These are phyloP conservation scores for Penicillium fimorum DNA, from an alignment of 495 filamentous ascomycete species.

Conservation along the genomic window DNA sequence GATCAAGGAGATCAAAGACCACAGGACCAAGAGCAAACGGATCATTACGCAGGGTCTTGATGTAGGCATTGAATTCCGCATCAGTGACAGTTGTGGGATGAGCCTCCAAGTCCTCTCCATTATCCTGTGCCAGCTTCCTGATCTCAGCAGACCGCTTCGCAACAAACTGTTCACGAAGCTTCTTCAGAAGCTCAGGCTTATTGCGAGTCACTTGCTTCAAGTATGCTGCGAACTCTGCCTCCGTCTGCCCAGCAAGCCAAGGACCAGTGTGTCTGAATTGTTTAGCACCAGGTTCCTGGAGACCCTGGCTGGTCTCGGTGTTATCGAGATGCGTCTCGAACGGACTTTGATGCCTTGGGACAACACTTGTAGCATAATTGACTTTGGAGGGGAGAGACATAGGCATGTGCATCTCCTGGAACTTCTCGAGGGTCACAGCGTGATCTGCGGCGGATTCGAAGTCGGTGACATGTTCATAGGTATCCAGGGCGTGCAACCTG, in stretches of 20 bases:
- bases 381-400: conserved; percentile 50
- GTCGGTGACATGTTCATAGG: conserved; percentile 86
- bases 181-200: conserved; percentile 60
- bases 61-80: conserved; percentile 56
- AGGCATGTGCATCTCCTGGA: conserved; percentile 74
- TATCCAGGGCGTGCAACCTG: conserved; percentile 72
- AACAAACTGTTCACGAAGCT: conserved; percentile 49
- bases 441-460: conserved; percentile 84
- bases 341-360: conserved; percentile 45
- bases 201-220: conserved; percentile 59
- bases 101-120: conserved; percentile 41
- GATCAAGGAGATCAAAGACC: conserved; percentile 49
- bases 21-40: conserved; percentile 45
- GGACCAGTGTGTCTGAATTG: conserved; percentile 61
- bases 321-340: conserved; percentile 52
- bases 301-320: conserved; percentile 39
- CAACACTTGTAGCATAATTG: conserved; percentile 29
- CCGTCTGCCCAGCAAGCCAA: conserved; percentile 73
- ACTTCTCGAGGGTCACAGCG: conserved; percentile 78
- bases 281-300: conserved; percentile 32
- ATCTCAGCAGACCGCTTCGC: conserved; percentile 44
- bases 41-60: conserved; percentile 59
- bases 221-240: conserved; percentile 68
- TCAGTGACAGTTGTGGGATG: conserved; percentile 52
- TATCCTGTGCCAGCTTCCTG: conserved; percentile 45